Evolutionary conservation across 306 rosid species (phyloP), one percentile per base, ranked within the genome.

Genomic region (Prunus davidiana): DNA sequence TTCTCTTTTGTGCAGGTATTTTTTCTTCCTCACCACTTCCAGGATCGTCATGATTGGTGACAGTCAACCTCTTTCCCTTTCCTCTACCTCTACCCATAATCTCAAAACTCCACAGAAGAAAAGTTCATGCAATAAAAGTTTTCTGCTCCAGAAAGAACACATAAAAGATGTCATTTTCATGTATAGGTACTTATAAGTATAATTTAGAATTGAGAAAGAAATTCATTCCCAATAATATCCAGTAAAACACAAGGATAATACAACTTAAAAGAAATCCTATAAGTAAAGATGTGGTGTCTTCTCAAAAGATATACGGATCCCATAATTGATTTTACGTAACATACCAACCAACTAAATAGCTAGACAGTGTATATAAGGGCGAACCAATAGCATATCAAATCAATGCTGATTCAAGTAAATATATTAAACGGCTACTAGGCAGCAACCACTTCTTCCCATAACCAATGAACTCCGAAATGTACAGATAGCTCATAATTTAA

Each of bases 31-130:
- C 89, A 0, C 87, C 89, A 19, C 89, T 82, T 38, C 87, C 87
- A 32, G 83, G 76, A 74, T 86, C 89, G 20, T 86, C 89, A 24
- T 86, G 84, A 67, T 78, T 86, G 69, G 76, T 69, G 15, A 85
- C 78, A 3, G 79, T 80, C 50, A 85, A 77, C 72, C 84, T 82
- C 85, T 81, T 86, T 28, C 83, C 89, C 64, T 86, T 86, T 74
- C 89, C 89, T 62, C 89, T 75, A 51, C 89, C 89, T 83, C 87
- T 77, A 56, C 89, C 89, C 89, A 86, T 86, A 65, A 51, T 82
- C 64, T 82, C 75, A 83, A 66, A 89, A 79, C 80, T 71, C 74
- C 79, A 75, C 30, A 56, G 82, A 76, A 66, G 60, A 60, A 61
- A 62, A 58, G 79, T 49, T 87, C 93, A 89, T 73, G 77, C 92